Conservation (phyloP, 495 filamentous ascomycete genomes). For the Pyrenula massariospora region DNA sequence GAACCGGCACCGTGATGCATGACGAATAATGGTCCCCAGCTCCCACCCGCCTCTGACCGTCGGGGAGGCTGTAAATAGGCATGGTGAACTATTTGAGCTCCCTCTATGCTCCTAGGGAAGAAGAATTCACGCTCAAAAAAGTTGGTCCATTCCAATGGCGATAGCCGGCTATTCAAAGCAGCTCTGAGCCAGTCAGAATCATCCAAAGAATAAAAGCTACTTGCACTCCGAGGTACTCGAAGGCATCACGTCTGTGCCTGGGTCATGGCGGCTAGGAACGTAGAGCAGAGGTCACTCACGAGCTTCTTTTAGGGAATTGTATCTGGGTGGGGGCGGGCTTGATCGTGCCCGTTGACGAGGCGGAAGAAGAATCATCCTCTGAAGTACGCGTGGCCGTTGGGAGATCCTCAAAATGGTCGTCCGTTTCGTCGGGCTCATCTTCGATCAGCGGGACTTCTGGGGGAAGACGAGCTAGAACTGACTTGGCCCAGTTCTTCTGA, state of each 20-base stretch:
- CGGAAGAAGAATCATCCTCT: constrained; percentile 69
- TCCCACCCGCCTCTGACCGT: constrained; percentile 22
- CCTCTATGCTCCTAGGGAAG: constrained; percentile 35
- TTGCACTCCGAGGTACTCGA: constrained; percentile 1
- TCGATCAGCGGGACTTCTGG: constrained; percentile 37
- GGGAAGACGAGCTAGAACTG: constrained; percentile 58
- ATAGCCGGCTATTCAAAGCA: constrained; percentile 18
- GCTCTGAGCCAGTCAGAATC: constrained; percentile 4
- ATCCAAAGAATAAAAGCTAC: constrained; percentile 2
- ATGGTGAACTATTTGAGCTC: constrained; percentile 55
- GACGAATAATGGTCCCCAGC: constrained; percentile 57
- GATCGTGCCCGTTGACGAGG: constrained; percentile 81
- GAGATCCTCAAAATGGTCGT: constrained; percentile 20
- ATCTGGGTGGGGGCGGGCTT: constrained; percentile 60
- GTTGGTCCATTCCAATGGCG: constrained; percentile 64
- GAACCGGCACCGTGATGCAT: constrained; percentile 87
- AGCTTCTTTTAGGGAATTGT: neutral
- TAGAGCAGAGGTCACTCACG: neutral
- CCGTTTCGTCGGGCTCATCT: constrained; percentile 35
- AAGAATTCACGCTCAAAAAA: constrained; percentile 84
- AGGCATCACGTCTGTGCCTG: constrained; percentile 2
- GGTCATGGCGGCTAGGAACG: no score
- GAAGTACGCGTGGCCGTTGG: constrained; percentile 17
- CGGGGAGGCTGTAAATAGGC: constrained; percentile 63
- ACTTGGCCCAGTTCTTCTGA: constrained; percentile 71